These are phyloP conservation scores for Aphanomyces invadans DNA, from an alignment of 352 stramenopile species.

Conservation along the genomic window DNA sequence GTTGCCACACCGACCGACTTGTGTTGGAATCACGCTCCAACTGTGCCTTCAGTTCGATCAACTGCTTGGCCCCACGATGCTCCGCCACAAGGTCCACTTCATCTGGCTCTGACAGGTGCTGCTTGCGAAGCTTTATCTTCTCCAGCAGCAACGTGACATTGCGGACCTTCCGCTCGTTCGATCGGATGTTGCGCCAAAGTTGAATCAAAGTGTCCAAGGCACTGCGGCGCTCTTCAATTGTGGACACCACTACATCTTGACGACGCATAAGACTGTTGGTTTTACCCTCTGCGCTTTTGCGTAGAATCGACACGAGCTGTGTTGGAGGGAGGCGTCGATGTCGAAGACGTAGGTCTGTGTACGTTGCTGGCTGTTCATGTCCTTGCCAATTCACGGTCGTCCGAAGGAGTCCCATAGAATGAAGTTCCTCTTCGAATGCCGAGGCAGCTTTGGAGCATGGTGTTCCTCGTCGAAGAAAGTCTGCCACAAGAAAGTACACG, in stretches of 20 bases:
- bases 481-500: constrained; percentile 79
- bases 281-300: constrained; percentile 20
- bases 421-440: constrained; percentile 56
- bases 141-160: constrained; percentile 9
- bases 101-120: constrained; percentile 23
- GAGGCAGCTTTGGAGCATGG: constrained; percentile 55
- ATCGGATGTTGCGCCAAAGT: constrained; percentile 20
- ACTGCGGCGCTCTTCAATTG: constrained; percentile 9
- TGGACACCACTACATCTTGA: neutral
- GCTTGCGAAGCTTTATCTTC: neutral
- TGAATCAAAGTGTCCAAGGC: constrained; percentile 28
- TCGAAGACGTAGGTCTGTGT: constrained; percentile 64
- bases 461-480: constrained; percentile 68
- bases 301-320: constrained; percentile 57
- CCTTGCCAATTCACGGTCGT: constrained; percentile 65
- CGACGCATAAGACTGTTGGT: neutral
- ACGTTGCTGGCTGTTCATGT: constrained; percentile 38
- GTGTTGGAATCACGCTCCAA: neutral
- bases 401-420: constrained; percentile 45
- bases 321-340: constrained; percentile 58
- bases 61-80: constrained; percentile 19
- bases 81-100: constrained; percentile 18
- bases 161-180: constrained; percentile 23
- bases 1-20: neutral
- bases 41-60: constrained; percentile 1